These are phyloP conservation scores for Hypoxylon sp. DNA, from an alignment of 2,329 filamentous ascomycete genomes.

Conservation along the genomic window DNA sequence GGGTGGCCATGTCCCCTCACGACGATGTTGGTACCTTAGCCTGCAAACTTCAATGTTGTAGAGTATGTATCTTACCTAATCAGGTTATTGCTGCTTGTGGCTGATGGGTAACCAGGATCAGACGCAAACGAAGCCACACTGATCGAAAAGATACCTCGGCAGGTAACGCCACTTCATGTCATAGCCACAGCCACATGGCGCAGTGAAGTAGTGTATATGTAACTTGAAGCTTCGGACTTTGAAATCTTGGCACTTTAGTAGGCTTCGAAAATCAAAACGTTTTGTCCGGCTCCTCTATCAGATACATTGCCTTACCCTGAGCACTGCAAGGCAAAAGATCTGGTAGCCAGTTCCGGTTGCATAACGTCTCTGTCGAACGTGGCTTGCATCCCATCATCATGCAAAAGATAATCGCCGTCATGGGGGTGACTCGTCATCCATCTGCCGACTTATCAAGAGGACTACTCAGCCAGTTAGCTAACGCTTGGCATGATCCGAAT, in stretches of 20 bases:
- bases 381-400: constrained; percentile 15
- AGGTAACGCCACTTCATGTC: background rate
- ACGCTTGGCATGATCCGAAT: constrained; percentile 6
- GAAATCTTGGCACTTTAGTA: constrained; percentile 11
- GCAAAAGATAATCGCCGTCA: constrained; percentile 2
- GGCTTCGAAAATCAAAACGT: background rate
- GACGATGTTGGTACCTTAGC: too few species aligned
- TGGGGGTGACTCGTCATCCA: constrained; percentile 26
- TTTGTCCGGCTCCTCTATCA: constrained; percentile 1
- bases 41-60: too few species aligned
- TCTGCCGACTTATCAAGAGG: constrained; percentile 24
- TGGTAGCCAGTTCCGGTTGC: constrained; percentile 2
- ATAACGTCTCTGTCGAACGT: constrained; percentile 9
- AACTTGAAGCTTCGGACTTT: background rate
- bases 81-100: background rate
- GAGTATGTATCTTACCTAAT: too few species aligned
- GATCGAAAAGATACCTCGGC: too few species aligned
- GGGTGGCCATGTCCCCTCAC: too few species aligned
- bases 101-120: background rate
- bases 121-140: background rate
- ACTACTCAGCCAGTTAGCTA: constrained; percentile 13
- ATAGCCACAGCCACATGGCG: constrained; percentile 9
- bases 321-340: constrained; percentile 1
- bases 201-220: background rate
- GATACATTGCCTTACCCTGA: background rate